Conservation (phyloP, 2,329 filamentous ascomycete genomes). For the Colletotrichum sp. region DNA sequence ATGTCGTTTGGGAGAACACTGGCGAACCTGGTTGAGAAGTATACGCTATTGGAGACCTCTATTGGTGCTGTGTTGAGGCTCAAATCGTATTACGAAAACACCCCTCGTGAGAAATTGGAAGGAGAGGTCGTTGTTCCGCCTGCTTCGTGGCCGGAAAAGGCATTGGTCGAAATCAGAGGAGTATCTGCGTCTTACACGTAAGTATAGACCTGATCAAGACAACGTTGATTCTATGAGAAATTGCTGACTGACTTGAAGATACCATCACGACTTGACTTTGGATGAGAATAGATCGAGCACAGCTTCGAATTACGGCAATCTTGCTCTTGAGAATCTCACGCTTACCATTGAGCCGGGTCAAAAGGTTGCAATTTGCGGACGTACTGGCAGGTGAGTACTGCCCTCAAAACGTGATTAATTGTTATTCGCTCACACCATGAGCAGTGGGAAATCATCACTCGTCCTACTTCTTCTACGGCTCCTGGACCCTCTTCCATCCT, state of each 20-base stretch:
- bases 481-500: constrained; percentile 38
- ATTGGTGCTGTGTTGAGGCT: constrained; percentile 30
- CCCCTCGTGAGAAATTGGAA: constrained; percentile 22
- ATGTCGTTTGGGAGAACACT: constrained; percentile 37
- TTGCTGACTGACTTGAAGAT: neutral
- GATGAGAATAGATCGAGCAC: neutral
- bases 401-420: neutral
- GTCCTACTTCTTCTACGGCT: constrained; percentile 44
- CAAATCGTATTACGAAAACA: constrained; percentile 28
- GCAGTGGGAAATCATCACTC: constrained; percentile 48
- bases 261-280: neutral
- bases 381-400: constrained; percentile 29
- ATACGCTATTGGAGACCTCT: constrained; percentile 34
- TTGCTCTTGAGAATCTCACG: neutral
- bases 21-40: constrained; percentile 31
- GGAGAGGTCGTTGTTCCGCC: constrained; percentile 19
- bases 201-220: neutral
- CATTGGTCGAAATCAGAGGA: constrained; percentile 34
- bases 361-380: constrained; percentile 40
- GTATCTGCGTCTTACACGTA: constrained; percentile 10
- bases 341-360: constrained; percentile 29
- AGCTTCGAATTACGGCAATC: constrained; percentile 16
- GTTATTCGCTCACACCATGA: neutral
- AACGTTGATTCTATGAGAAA: neutral
- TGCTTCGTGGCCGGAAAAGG: constrained; percentile 34